Evolutionary conservation across 1,284 basidiomycete species (phyloP), one percentile per base, ranked within the genome.

Genomic region (Puccinia novopanici): DNA sequence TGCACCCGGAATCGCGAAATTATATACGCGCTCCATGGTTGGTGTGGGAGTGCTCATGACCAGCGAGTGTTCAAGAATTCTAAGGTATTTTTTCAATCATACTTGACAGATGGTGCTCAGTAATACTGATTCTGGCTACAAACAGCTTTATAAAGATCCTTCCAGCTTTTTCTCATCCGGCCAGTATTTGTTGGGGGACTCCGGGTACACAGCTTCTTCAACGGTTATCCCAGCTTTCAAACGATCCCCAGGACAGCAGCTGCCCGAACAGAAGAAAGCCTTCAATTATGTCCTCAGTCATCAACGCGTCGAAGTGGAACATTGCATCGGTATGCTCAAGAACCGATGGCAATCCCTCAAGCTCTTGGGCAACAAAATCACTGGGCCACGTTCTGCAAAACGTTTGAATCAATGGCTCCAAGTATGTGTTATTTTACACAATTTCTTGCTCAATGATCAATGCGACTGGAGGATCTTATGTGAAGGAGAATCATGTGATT

Each of bases 281-380:
- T 76, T 76, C 48, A 76, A 76, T 54, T 65, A 65, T 13, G 22
- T 24, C 15, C 48, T 76, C 10, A 65, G 59, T 48, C 27, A 67
- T 52, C 15, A 52, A 15, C 12, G 75, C n/a, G 75, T 76, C 19
- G 22, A n/a, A 1, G 48, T 75, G 17, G 74, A 75, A 30, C 74
- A 75, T 52, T 27, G 34, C 40, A 75, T 63, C 65, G 74, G 74
- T 19, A 50, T 75, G 37, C 50, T 75, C 13, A 75, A 75, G 19
- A 52, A 37, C 27, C 12, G 24, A 52, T 75, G 74, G 74, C 57
- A 61, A 65, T 75, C 59, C 8, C 8, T 75, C n/a, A 48, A 50
- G 45, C 27, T 12, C 9, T 34, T 72, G 5, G 3, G 6, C 15
- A n/a, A 52, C 10, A 9, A 54, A 17, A 37, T 72, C 3, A 5